These are phyloP conservation scores for Thalia dealbata DNA, from an alignment of 176 grass and related monocot species.

Conservation along the genomic window DNA sequence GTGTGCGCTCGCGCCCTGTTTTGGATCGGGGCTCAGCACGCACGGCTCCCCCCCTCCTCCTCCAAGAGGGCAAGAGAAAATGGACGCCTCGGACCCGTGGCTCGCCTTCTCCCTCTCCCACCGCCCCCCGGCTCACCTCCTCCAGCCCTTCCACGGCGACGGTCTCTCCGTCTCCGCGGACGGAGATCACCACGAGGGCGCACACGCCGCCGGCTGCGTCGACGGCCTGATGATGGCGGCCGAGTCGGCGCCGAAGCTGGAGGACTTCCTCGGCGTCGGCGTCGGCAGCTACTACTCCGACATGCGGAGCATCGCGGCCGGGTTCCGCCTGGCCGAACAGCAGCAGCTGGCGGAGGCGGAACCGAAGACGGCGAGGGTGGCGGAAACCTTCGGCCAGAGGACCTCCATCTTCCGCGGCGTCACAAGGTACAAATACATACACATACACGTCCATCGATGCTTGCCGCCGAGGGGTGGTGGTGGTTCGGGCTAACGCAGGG, in stretches of 20 bases:
- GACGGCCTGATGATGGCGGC: conserved; percentile 1
- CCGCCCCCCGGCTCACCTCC: conserved; percentile 43
- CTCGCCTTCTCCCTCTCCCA: conserved; percentile 89
- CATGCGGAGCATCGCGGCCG: conserved; percentile 73
- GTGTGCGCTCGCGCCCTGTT: not conserved
- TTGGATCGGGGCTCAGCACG: too few species aligned
- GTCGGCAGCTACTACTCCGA: conserved; percentile 23
- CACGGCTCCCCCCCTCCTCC: too few species aligned
- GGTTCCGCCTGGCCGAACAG: conserved; percentile 34
- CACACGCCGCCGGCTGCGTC: not conserved
- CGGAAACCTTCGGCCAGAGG: conserved; percentile 70
- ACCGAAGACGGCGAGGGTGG: conserved; percentile 25
- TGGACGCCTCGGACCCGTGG: conserved; percentile 73
- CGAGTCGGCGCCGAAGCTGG: conserved; percentile 58
- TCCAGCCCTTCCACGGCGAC: conserved; percentile 44
- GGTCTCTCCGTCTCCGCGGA: not conserved
- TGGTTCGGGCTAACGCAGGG: not conserved
- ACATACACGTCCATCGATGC: too few species aligned
- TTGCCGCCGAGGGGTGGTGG: too few species aligned
- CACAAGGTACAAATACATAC: conserved; percentile 38
- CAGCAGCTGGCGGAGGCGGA: conserved; percentile 22
- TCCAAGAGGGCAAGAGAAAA: conserved; percentile 18
- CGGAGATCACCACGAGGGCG: conserved; percentile 20
- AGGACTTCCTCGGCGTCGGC: conserved; percentile 59
- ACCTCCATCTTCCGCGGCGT: conserved; percentile 93